A percentile compares a stretch with the other conserved stretches of the same genome.
Evolutionary conservation across 2,329 filamentous ascomycete genomes (phyloP).

Genomic region (Colletotrichum sp.): DNA sequence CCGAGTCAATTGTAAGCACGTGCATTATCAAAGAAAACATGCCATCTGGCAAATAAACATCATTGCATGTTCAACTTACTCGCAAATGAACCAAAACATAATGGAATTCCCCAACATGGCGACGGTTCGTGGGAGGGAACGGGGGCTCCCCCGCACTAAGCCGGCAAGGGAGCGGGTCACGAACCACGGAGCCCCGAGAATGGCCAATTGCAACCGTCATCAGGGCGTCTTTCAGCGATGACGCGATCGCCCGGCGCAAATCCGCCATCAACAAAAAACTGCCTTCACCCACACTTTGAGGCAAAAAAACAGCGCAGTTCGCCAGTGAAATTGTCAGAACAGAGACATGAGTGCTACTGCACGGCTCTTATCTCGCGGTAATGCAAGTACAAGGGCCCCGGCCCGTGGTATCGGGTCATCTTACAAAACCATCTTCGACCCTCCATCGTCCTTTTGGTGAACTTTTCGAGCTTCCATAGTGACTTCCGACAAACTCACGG

Average conservation of each 20-base stretch:
- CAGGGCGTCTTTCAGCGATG: not conserved
- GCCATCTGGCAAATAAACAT: not conserved
- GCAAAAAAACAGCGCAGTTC: not conserved
- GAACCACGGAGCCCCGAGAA: not conserved
- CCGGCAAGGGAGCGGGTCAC: not conserved
- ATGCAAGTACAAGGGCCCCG: not conserved
- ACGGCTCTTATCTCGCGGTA: not conserved
- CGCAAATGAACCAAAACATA: not conserved
- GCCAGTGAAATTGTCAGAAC: not conserved
- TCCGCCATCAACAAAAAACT: constrained; percentile 6
- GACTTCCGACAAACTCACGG: not conserved
- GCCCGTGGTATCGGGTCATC: not conserved
- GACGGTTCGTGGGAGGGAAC: not conserved
- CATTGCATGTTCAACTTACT: not conserved
- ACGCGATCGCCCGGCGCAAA: constrained; percentile 17
- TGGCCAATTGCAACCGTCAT: not conserved
- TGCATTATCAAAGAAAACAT: not conserved
- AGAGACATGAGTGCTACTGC: not conserved
- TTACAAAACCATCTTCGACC: not conserved
- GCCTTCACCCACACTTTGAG: not conserved
- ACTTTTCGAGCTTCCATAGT: not conserved
- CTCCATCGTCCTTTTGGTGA: not conserved
- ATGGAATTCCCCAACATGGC: not conserved
- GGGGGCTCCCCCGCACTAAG: not conserved
- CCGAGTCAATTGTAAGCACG: not conserved